These are phyloP conservation scores for Ceratopteris richardii DNA, from an alignment of 75 land plant genomes.

Conservation along the genomic window DNA sequence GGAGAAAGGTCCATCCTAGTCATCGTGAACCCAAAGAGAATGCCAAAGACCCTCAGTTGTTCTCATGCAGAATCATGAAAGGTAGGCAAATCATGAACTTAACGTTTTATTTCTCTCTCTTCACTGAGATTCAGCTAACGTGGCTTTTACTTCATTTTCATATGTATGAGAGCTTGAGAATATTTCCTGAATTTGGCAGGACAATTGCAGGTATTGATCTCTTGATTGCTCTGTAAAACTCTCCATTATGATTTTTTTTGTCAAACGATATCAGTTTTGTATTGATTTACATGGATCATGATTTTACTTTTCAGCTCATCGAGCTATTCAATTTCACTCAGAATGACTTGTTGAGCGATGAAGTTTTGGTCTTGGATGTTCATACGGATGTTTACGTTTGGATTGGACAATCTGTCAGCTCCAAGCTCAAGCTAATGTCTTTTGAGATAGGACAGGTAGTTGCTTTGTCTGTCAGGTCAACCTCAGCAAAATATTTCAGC, in stretches of 20 bases:
- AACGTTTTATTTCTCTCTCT: no score
- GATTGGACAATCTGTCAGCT: constrained; percentile 50
- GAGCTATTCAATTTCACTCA: constrained; percentile 70
- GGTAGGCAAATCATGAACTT: constrained; percentile 24
- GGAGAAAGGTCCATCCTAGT: constrained; percentile 66
- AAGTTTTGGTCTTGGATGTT: constrained; percentile 56
- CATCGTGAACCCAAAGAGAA: constrained; percentile 49
- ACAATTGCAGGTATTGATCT: constrained; percentile 4
- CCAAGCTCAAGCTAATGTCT: constrained; percentile 30
- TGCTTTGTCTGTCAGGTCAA: not conserved
- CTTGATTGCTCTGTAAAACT: not conserved
- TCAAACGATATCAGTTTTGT: no score
- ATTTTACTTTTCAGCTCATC: constrained; percentile 52
- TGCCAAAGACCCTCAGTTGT: constrained; percentile 83
- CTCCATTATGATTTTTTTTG: not conserved
- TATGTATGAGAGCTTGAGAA: not conserved
- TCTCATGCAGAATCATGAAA: constrained; percentile 25
- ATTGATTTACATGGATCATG: no score
- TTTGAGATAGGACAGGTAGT: constrained; percentile 49
- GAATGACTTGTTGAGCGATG: constrained; percentile 80
- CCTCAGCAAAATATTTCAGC: no score
- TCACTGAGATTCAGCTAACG: not conserved
- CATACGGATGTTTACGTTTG: constrained; percentile 51
- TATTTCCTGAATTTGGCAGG: not conserved
- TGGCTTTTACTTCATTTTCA: constrained; percentile 1